These are phyloP conservation scores for Wilcoxina mikolae DNA, from an alignment of 495 filamentous ascomycete genomes.

Conservation along the genomic window DNA sequence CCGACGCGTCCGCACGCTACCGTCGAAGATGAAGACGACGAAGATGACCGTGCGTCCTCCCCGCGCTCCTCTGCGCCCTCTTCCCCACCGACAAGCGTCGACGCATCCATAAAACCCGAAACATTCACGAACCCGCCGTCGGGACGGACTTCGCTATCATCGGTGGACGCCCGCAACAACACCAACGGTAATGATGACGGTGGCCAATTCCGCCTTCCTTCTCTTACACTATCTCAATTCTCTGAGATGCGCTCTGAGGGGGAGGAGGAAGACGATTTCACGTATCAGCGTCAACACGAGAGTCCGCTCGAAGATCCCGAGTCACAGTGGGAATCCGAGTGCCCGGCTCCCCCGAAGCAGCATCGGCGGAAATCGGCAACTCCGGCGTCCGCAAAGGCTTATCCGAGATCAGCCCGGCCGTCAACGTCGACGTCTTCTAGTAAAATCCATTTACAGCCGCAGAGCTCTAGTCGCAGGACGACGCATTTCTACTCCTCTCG, in stretches of 20 bases:
- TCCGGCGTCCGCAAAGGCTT: background rate
- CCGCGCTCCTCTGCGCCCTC: background rate
- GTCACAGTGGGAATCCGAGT: conserved; percentile 6
- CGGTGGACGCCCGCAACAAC: background rate
- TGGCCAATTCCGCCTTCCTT: too few relatives aligned
- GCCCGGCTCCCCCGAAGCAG: background rate
- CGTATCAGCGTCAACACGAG: background rate
- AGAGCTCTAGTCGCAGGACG: background rate
- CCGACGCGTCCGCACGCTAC: background rate
- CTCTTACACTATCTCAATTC: too few relatives aligned
- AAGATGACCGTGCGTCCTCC: background rate
- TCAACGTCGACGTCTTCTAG: background rate
- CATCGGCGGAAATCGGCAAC: background rate
- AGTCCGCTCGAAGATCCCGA: conserved; percentile 1
- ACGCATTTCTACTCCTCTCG: conserved; percentile 33
- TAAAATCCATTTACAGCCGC: background rate
- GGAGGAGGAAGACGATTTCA: background rate
- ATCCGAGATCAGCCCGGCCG: background rate
- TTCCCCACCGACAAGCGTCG: background rate
- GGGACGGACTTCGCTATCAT: background rate
- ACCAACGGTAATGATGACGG: too few relatives aligned
- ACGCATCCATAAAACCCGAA: background rate
- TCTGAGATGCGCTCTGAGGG: too few relatives aligned
- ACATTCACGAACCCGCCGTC: background rate
- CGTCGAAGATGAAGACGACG: background rate